Evolutionary conservation across 495 filamentous ascomycete genomes (phyloP).

Genomic region (Hypoxylon crocopeplum): DNA sequence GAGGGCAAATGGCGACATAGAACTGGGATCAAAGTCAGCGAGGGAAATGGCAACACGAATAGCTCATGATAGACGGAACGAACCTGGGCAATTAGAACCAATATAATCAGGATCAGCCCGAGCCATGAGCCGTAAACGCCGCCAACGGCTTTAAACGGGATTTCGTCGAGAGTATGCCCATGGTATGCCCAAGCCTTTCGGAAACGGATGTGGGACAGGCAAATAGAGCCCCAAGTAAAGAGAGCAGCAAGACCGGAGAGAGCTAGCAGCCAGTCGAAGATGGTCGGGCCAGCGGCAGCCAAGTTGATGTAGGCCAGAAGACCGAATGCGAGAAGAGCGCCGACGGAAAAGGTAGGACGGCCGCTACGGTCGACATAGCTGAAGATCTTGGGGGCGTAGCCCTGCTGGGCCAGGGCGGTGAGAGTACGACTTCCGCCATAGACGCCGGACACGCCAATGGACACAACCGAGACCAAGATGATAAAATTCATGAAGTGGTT

Average conservation of each 20-base stretch:
- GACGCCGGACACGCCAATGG: slow-evolving; percentile 70
- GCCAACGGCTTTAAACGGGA: slow-evolving; percentile 70
- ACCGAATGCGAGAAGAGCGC: slow-evolving; percentile 55
- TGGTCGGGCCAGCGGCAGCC: slow-evolving; percentile 48
- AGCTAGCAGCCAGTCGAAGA: slow-evolving; percentile 69
- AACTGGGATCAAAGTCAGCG: slow-evolving; percentile 47
- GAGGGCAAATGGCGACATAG: slow-evolving; percentile 58
- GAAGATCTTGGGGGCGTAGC: slow-evolving; percentile 64
- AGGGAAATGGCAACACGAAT: background rate
- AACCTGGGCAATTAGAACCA: slow-evolving; percentile 70
- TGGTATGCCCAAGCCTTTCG: slow-evolving; percentile 68
- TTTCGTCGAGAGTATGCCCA: slow-evolving; percentile 69
- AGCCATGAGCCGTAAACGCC: slow-evolving; percentile 73
- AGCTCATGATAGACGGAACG: slow-evolving; percentile 13
- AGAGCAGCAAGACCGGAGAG: slow-evolving; percentile 62
- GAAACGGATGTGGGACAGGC: slow-evolving; percentile 64
- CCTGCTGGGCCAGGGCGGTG: slow-evolving; percentile 66
- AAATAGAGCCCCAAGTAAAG: slow-evolving; percentile 65
- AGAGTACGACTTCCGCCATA: slow-evolving; percentile 74
- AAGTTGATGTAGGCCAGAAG: slow-evolving; percentile 63
- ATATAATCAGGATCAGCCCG: slow-evolving; percentile 63
- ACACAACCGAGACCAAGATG: slow-evolving; percentile 73
- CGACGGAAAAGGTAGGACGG: slow-evolving; percentile 61
- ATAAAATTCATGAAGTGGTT: slow-evolving; percentile 78
- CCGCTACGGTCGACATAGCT: slow-evolving; percentile 65